These are phyloP conservation scores for Avena insularis DNA, from an alignment of 176 grass and related monocot species.

Conservation along the genomic window DNA sequence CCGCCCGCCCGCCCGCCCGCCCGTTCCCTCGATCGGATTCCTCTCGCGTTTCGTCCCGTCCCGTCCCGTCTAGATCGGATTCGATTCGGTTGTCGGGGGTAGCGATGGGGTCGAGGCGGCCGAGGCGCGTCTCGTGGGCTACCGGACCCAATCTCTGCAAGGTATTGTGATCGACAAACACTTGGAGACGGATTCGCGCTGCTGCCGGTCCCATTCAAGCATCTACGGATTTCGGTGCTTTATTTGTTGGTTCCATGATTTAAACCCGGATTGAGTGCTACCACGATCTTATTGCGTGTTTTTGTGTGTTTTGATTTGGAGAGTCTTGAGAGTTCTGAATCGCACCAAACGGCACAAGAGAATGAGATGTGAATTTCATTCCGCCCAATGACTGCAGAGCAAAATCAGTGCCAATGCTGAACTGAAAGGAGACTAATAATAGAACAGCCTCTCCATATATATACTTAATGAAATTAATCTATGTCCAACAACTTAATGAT, in stretches of 20 bases:
- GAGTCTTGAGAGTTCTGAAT: background rate
- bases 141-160: constrained; percentile 72
- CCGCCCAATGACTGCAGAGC: background rate
- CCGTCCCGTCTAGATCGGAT: constrained; percentile 53
- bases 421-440: background rate
- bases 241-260: no score
- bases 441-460: no score
- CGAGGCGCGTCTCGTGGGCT: constrained; percentile 90
- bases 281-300: background rate
- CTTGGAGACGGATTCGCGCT: background rate
- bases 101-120: constrained; percentile 60
- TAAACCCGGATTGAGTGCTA: background rate
- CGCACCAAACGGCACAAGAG: background rate
- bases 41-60: background rate
- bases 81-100: constrained; percentile 20
- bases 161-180: constrained; percentile 63
- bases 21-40: constrained; percentile 29
- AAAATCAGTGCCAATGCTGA: background rate
- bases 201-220: background rate
- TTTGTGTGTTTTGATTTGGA: background rate
- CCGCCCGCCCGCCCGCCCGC: background rate
- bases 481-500: no score
- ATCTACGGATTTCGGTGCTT: background rate
- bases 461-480: no score
- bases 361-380: constrained; percentile 1